Percentiles rank a stretch among this genome's conserved stretches.
These are phyloP conservation scores for Pichia sp. DNA, from an alignment of 1,139 yeast genomes.

Conservation along the genomic window DNA sequence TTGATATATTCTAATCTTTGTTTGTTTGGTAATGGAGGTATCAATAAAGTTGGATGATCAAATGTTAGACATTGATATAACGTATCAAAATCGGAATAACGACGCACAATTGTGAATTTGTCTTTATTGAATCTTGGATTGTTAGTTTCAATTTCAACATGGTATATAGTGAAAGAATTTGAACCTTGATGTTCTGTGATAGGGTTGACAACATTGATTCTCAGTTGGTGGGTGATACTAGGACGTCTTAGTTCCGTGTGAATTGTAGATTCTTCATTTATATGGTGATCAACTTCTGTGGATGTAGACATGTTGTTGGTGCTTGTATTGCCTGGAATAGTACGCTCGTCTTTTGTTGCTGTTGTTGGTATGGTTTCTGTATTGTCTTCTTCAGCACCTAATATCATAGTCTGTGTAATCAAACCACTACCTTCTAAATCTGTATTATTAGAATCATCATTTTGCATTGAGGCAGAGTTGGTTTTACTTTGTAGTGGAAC, in stretches of 20 bases:
- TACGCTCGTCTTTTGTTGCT: no score
- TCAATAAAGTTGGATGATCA: conserved; percentile 81
- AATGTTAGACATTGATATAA: conserved; percentile 69
- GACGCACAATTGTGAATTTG: conserved; percentile 34
- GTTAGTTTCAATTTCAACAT: conserved; percentile 58
- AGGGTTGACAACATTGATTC: conserved; percentile 7
- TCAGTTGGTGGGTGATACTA: not conserved
- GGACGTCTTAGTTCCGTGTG: not conserved
- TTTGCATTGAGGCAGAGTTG: not conserved
- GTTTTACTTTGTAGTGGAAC: no score
- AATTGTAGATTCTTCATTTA: not conserved
- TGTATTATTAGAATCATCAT: not conserved
- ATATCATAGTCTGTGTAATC: conserved; percentile 18
- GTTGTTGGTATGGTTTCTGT: not conserved
- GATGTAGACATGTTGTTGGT: conserved; percentile 5
- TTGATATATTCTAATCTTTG: conserved; percentile 88
- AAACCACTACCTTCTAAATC: conserved; percentile 16
- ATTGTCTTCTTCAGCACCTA: conserved; percentile 8
- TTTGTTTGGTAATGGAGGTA: conserved; percentile 95
- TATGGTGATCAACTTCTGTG: not conserved
- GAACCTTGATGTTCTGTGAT: conserved; percentile 60
- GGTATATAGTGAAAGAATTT: conserved; percentile 78
- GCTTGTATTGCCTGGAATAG: no score
- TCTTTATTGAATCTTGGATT: conserved; percentile 42
- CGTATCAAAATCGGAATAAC: conserved; percentile 55